phyloP scores from a whole-genome alignment of 2,329 filamentous ascomycete species.

The Intubia oerlemansii region DNA sequence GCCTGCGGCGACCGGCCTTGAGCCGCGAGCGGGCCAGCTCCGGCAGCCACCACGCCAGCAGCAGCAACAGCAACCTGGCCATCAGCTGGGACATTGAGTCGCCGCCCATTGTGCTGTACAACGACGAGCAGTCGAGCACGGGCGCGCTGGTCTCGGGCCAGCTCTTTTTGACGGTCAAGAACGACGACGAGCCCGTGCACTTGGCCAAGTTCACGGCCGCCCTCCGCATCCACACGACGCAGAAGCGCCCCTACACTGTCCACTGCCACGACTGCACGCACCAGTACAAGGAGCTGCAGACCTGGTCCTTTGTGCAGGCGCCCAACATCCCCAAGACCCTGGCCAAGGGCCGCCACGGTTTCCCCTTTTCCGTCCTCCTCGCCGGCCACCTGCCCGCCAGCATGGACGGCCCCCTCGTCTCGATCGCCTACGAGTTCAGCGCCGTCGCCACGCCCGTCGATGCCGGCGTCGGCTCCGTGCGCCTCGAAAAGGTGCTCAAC shows the following conservation, averaged over 20 bases:
- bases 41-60: too few species aligned
- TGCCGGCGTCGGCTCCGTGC: constrained; percentile 30
- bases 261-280: constrained; percentile 61
- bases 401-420: constrained; percentile 50
- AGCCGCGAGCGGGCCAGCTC: too few species aligned
- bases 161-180: constrained; percentile 50
- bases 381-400: constrained; percentile 70
- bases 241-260: constrained; percentile 61
- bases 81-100: constrained; percentile 53
- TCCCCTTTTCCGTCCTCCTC: constrained; percentile 77
- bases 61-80: too few species aligned
- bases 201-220: constrained; percentile 53
- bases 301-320: constrained; percentile 51
- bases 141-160: constrained; percentile 75
- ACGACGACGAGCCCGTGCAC: constrained; percentile 43
- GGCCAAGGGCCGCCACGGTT: constrained; percentile 43
- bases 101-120: constrained; percentile 69
- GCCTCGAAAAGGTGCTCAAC: constrained; percentile 44
- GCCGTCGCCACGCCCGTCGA: constrained; percentile 38
- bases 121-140: constrained; percentile 49
- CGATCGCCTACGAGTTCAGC: constrained; percentile 59
- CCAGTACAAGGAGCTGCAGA: constrained; percentile 52
- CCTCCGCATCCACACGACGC: constrained; percentile 47
- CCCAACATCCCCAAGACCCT: constrained; percentile 29
- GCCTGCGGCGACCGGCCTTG: too few species aligned